Conservation (phyloP, 2,329 filamentous ascomycete species). For the Biscogniauxia sp. region DNA sequence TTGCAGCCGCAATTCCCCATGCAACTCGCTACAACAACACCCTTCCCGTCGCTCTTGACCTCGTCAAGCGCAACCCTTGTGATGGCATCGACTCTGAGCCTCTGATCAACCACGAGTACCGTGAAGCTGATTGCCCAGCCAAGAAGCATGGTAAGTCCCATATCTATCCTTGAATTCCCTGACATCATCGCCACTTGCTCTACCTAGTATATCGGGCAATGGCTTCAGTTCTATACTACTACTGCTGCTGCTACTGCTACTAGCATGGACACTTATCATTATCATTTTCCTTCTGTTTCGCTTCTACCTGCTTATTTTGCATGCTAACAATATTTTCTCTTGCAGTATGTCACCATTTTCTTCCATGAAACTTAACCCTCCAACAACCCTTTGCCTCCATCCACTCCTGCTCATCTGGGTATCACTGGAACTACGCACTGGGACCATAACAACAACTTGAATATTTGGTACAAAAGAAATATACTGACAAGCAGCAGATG, state of each 20-base stretch:
- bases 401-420: background rate
- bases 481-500: background rate
- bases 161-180: background rate
- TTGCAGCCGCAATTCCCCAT: background rate
- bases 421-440: background rate
- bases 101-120: conserved; percentile 5
- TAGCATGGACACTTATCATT: no score
- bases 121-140: background rate
- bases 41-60: background rate
- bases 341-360: no score
- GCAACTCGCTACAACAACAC: background rate
- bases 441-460: background rate
- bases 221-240: no score
- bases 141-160: background rate
- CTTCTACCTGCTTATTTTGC: no score
- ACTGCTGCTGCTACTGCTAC: no score
- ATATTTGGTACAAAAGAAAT: background rate
- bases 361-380: no score
- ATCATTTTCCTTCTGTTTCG: no score
- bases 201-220: background rate
- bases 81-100: background rate
- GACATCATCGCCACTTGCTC: no score
- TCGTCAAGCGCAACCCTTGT: conserved; percentile 2
- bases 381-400: background rate
- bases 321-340: no score